phyloP scores from a whole-genome alignment of 345 rosid species.

The Corymbia maculata region DNA sequence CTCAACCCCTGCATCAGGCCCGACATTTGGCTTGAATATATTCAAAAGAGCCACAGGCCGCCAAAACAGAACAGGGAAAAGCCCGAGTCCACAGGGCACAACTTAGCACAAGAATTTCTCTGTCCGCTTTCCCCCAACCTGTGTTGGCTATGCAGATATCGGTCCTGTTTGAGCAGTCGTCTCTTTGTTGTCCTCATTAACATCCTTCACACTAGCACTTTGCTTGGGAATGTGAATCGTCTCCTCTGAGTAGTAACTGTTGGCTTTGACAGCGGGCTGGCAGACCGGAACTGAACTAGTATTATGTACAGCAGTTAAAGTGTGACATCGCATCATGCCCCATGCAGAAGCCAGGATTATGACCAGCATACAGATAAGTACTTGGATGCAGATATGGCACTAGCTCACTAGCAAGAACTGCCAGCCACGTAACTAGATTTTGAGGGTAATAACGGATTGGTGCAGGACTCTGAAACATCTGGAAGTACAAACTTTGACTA shows the following conservation, averaged over 20 bases:
- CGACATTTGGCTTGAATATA: constrained; percentile 22
- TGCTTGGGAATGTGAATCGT: constrained; percentile 17
- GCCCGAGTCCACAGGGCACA: constrained; percentile 14
- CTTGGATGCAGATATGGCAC: no score
- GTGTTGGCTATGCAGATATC: constrained; percentile 9
- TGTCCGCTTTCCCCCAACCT: constrained; percentile 9
- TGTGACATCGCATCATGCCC: no score
- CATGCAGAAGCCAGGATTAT: no score
- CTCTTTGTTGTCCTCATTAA: constrained; percentile 6
- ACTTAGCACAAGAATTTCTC: constrained; percentile 8
- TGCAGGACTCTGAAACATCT: no score
- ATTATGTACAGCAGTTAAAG: no score
- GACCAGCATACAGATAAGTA: no score
- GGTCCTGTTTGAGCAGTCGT: constrained; percentile 10
- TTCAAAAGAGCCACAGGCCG: constrained; percentile 56
- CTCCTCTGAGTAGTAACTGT: constrained; percentile 8
- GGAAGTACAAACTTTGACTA: no score
- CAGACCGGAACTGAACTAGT: no score
- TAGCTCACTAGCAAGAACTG: no score
- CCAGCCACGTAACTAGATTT: no score
- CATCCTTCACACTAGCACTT: constrained; percentile 2
- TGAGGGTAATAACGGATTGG: no score
- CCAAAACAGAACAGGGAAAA: constrained; percentile 90
- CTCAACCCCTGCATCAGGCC: constrained; percentile 18
- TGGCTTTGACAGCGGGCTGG: no score